Base-by-base conservation (phyloP, 768 basidiomycete species). In the Termitomyces sp. region DNA sequence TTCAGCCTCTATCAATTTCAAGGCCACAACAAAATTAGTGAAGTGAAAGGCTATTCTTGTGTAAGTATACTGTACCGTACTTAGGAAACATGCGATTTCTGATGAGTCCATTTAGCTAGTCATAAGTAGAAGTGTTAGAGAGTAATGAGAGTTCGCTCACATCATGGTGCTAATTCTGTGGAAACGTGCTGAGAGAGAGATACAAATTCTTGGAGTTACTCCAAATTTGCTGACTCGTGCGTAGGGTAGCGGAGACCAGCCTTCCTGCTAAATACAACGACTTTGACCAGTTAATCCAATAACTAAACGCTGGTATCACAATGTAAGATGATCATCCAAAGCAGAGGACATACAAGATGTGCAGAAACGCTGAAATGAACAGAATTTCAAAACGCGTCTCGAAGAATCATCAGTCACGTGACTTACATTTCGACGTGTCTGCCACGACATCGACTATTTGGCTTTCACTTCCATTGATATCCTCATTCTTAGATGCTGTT, bases 351-450 rank as follows among this genome's bases (percentile, higher is more conserved):
- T n/a, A 15, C 44, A 45, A 13, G 26, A 31, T 8, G 29, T 4
- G n/a, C 44, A 6, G 24, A 28, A 1, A 4, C 9, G 5, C 33
- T 28, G 16, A 15, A 36, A 16, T 10, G 15, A 51, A 29, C 33
- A 36, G 34, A 29, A n/a, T n/a, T n/a, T n/a, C n/a, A n/a, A n/a
- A 46, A 37, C 47, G 29, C 37, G 48, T 48, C 29, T 22, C n/a
- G 33, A 26, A 24, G 28, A 16, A 39, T 26, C 18, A 20, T 26
- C 16, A 3, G 37, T 61, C 65, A 66, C 64, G 65, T 66, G 65
- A 47, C 48, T 45, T 54, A 59, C 52, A 59, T 60, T 59, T 63
- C 66, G 69, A 72, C 71, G 71, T 72, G 71, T 72, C 71, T 60
- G 69, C 71, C 71, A 72, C 71, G 71, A 70, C 67, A 66, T 37